phyloP scores from a whole-genome alignment of 495 filamentous ascomycete genomes.

The Podospora pseudocomata region DNA sequence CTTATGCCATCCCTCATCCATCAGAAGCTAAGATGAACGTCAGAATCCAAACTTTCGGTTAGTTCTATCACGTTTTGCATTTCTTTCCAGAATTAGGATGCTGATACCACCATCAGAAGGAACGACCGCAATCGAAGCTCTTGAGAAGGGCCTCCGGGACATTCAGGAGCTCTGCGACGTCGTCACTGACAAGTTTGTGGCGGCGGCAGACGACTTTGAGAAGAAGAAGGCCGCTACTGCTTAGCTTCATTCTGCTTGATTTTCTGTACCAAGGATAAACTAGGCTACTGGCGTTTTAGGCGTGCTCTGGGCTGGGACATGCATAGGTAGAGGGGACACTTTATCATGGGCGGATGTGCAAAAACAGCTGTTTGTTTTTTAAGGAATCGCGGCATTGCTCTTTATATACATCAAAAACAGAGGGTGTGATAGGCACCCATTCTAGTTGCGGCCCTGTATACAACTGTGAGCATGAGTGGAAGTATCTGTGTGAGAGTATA shows the following conservation, averaged over 20 bases:
- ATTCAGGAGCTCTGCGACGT: constrained; percentile 89
- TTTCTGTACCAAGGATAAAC: constrained; percentile 5
- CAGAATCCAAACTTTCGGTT: constrained; percentile 93
- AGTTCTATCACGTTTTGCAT: constrained; percentile 23
- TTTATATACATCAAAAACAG: constrained; percentile 35
- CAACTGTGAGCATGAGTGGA: constrained; percentile 3
- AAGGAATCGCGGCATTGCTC: constrained; percentile 22
- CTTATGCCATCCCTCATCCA: constrained; percentile 95
- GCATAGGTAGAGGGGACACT: background rate
- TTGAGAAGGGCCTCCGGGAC: constrained; percentile 86
- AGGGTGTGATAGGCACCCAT: constrained; percentile 15
- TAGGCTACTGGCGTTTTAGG: constrained; percentile 29
- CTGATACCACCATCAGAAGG: constrained; percentile 51
- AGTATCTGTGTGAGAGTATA: too few relatives aligned
- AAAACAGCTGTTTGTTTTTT: background rate
- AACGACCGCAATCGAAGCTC: constrained; percentile 73
- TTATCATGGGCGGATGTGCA: background rate
- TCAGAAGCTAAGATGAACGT: constrained; percentile 95
- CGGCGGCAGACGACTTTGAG: constrained; percentile 59
- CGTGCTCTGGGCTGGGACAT: constrained; percentile 17
- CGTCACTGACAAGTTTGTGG: constrained; percentile 78
- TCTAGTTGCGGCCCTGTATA: constrained; percentile 51
- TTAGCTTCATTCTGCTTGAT: constrained; percentile 8
- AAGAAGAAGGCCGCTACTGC: constrained; percentile 23
- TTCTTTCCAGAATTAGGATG: background rate